Evolutionary conservation across 352 stramenopile genomes (phyloP).

Genomic region (Globisporangium nodosum): DNA sequence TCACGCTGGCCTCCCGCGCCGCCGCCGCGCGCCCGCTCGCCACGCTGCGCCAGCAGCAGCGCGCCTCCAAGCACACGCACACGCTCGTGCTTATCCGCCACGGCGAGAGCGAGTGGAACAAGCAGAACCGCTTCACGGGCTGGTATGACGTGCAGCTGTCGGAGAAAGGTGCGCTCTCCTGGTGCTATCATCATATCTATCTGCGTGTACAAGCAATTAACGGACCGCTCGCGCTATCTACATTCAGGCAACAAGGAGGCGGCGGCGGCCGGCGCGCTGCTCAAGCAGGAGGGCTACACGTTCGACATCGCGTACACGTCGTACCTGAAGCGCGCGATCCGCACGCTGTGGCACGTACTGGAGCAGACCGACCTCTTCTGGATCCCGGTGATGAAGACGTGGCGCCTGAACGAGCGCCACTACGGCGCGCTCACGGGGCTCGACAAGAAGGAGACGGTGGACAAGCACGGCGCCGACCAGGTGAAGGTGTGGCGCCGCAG

Average conservation of each 20-base stretch:
- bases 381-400: constrained; percentile 93
- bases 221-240: background rate
- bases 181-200: background rate
- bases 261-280: constrained; percentile 81
- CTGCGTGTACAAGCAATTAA: background rate
- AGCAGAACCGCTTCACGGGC: constrained; percentile 92
- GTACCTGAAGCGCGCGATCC: constrained; percentile 95
- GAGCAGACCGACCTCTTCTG: constrained; percentile 97
- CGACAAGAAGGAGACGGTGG: constrained; percentile 98
- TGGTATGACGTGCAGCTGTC: constrained; percentile 93
- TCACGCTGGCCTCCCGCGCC: constrained; percentile 32
- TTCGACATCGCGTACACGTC: constrained; percentile 96
- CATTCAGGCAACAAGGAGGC: constrained; percentile 84
- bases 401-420: constrained; percentile 98
- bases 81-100: constrained; percentile 92
- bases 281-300: constrained; percentile 90
- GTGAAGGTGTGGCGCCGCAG: constrained; percentile 96
- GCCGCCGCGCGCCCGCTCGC: constrained; percentile 18
- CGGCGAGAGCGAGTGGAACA: constrained; percentile 94
- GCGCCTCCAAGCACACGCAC: constrained; percentile 74
- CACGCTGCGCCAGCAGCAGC: constrained; percentile 51
- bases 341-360: constrained; percentile 95
- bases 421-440: constrained; percentile 98
- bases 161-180: constrained; percentile 35
- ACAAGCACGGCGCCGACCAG: constrained; percentile 98